phyloP scores from a whole-genome alignment of 371 early-diverging fungal genomes.

The Mortierella sp. region DNA sequence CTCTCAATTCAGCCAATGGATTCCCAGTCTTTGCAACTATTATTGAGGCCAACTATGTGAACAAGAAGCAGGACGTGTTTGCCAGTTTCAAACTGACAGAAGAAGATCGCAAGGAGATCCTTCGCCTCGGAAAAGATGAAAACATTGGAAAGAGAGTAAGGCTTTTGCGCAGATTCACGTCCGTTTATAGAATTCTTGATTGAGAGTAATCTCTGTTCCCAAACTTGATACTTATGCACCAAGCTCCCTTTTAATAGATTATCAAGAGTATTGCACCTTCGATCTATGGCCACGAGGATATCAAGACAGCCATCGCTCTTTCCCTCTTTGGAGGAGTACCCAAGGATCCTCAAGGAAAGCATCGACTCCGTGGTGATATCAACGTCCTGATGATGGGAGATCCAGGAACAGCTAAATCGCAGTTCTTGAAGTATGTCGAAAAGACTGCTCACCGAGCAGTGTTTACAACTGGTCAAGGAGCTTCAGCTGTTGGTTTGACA shows the following conservation, averaged over 20 bases:
- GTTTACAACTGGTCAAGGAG: conserved; percentile 99
- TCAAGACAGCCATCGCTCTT: conserved; percentile 97
- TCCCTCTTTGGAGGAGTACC: conserved; percentile 98
- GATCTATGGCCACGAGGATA: conserved; percentile 99
- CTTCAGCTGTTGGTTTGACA: conserved; percentile 99
- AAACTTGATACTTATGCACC: background rate
- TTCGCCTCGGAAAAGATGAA: conserved; percentile 82
- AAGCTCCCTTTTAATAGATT: conserved; percentile 60
- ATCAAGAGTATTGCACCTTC: conserved; percentile 98
- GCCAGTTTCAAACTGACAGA: conserved; percentile 88
- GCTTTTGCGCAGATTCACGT: too few species aligned
- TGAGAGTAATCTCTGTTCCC: background rate
- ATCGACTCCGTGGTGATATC: conserved; percentile 98
- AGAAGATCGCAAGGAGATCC: conserved; percentile 92
- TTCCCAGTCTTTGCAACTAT: conserved; percentile 98
- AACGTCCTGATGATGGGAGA: conserved; percentile 99
- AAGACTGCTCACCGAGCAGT: conserved; percentile 97
- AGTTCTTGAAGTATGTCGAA: conserved; percentile 98
- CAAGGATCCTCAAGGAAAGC: conserved; percentile 94
- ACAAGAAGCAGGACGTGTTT: conserved; percentile 89
- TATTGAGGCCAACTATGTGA: conserved; percentile 95
- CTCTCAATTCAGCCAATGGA: conserved; percentile 94
- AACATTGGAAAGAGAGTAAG: conserved; percentile 80
- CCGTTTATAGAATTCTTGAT: too few species aligned
- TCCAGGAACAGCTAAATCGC: conserved; percentile 99